Evolutionary conservation across 2,329 filamentous ascomycete species (phyloP), one percentile per base, ranked within the genome.

Genomic region (Pseudodiploospora longispora): DNA sequence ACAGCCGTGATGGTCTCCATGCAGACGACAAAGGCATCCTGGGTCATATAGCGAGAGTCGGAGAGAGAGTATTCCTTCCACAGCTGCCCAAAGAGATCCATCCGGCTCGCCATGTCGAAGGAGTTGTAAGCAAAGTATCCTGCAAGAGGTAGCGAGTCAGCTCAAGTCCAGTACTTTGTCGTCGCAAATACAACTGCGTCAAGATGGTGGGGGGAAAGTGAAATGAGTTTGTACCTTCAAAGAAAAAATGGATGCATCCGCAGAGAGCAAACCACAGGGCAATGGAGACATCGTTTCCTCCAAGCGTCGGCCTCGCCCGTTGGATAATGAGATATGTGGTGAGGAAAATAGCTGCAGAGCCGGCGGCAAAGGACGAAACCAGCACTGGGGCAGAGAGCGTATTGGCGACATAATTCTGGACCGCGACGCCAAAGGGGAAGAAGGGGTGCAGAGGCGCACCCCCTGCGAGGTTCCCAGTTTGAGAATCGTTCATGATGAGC

Each of bases 181-280:
- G 12, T 12, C 12, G 9, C 32, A 33, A 6, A 27, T 10, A 32
- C 27, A 30, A 10, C n/a, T 36, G 30, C n/a, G 38, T 7, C 28
- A 32, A 31, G 29, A 9, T 9, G 9, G n/a, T 6, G 1, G 1
- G n/a, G 2, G 7, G 6, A 29, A 8, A 6, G 5, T 4, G 7
- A 10, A 1, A 4, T 6, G 28, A 33, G 27, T 34, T 12, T 6
- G 28, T 50, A 64, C 63, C 66, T 53, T 73, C 69, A 34, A 72
- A 64, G 50, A 68, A 61, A 27, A 67, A 42, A 49, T 70, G 67
- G 47, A 69, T 70, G 49, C 52, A 75, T 60, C 67, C 76, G 73
- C 83, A 86, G 10, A 91, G 70, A 27, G 83, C 74, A 61, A 90
- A 90, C 87, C 87, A 91, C 64, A 87, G 64, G 27, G 83, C 76